Evolutionary conservation across 164 flowering plant genomes (phyloP).

Genomic region (Piper betle): DNA sequence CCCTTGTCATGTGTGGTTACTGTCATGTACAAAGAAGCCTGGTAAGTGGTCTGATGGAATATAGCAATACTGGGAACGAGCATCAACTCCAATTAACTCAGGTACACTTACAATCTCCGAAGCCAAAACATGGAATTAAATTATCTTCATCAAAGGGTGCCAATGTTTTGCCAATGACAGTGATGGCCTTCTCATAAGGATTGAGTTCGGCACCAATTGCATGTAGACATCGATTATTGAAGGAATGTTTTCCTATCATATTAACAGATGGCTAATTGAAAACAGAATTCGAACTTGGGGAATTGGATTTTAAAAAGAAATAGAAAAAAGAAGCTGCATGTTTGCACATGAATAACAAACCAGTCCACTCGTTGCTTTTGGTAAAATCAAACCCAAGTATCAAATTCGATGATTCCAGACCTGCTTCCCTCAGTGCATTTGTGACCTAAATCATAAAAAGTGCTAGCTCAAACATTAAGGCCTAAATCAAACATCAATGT

Average conservation of each 20-base stretch:
- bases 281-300: background rate
- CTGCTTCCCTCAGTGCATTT: slow-evolving; percentile 46
- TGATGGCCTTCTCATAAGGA: slow-evolving; percentile 76
- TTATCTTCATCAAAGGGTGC: slow-evolving; percentile 84
- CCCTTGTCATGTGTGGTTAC: slow-evolving; percentile 67
- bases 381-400: slow-evolving; percentile 73
- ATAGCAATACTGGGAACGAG: background rate
- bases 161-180: slow-evolving; percentile 59
- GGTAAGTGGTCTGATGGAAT: background rate
- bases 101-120: slow-evolving; percentile 55
- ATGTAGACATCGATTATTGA: slow-evolving; percentile 50
- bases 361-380: slow-evolving; percentile 83
- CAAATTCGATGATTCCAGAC: slow-evolving; percentile 68
- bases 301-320: too few species aligned
- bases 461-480: background rate
- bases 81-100: background rate
- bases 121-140: slow-evolving; percentile 75
- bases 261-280: slow-evolving; percentile 1
- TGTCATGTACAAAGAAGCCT: slow-evolving; percentile 7
- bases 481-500: too few species aligned
- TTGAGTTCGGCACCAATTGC: slow-evolving; percentile 41
- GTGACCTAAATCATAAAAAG: slow-evolving; percentile 27
- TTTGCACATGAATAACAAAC: slow-evolving; percentile 16
- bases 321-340: background rate
- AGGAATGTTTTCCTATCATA: slow-evolving; percentile 45